phyloP scores from a whole-genome alignment of 495 filamentous ascomycete species.

The Sabuloglossum arenarium region DNA sequence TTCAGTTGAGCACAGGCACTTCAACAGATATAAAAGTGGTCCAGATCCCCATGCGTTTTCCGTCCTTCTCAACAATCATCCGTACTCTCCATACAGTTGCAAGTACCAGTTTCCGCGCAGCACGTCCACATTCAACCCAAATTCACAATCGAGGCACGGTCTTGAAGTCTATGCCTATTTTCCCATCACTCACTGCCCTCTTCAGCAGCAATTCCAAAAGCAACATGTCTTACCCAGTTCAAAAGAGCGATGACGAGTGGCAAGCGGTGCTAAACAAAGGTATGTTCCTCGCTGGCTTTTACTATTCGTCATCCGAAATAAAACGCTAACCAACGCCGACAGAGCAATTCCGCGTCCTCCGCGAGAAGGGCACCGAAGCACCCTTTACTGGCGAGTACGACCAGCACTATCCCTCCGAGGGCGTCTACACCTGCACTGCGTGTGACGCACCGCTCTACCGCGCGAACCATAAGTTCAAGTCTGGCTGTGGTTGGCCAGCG shows the following conservation, averaged over 20 bases:
- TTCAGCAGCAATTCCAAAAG: constrained; percentile 36
- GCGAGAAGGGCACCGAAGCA: constrained; percentile 76
- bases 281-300: constrained; percentile 17
- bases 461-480: constrained; percentile 83
- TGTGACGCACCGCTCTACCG: constrained; percentile 79
- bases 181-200: constrained; percentile 62
- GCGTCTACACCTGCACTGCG: constrained; percentile 68
- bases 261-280: constrained; percentile 59
- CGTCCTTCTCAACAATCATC: constrained; percentile 26
- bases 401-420: constrained; percentile 52
- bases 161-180: constrained; percentile 39
- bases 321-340: constrained; percentile 5
- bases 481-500: constrained; percentile 91
- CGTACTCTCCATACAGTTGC: constrained; percentile 27
- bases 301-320: constrained; percentile 1
- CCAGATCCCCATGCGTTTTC: constrained; percentile 29
- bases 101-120: constrained; percentile 5
- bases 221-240: constrained; percentile 59
- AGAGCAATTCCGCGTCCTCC: constrained; percentile 90
- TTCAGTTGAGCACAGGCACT: background rate
- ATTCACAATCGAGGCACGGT: constrained; percentile 13
- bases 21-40: background rate
- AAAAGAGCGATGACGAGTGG: constrained; percentile 74
- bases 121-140: constrained; percentile 6
- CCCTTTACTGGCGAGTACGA: constrained; percentile 66